Evolutionary conservation across 177 flowering plant genomes (phyloP), one percentile per base, ranked within the genome.

Genomic region (Vitis hybrid): DNA sequence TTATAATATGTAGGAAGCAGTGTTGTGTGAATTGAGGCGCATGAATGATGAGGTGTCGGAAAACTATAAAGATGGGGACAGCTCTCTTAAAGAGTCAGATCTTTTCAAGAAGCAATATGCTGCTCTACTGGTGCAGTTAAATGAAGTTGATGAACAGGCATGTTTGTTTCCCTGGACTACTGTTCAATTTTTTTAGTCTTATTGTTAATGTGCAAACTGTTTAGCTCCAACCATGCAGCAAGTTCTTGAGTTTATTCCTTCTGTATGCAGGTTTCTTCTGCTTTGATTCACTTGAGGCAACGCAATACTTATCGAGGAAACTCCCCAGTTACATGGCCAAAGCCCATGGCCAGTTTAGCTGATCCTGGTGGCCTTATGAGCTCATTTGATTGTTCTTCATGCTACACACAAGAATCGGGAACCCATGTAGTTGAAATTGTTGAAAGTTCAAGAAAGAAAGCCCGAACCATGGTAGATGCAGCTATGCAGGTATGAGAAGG

Each of bases 11-110:
- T 74, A 89, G 93, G 86, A 87, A 72, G 86, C 87, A 17, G 62
- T 89, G 75, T 79, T 89, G 67, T 62, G 75, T 69, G 93, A 89
- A 73, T 78, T 87, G 74, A 83, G 74, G 68, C 85, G 79, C 73
- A 84, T 89, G 85, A 81, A 89, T 71, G 89, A 87, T 67, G 91
- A 87, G 67, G 86, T 83, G 54, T 45, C 69, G 62, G 85, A 75
- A 63, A 88, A 67, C 68, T 76, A 79, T 68, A 87, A 79, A 51
- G 72, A 74, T 72, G 79, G 80, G 56, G 83, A 80, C 58, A 69
- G 54, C 39, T 70, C 82, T 66, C 76, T 84, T 21, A 81, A 80
- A 67, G 85, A 81, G 57, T 74, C 78, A 8, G 89, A 84, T 26
- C 56, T 78, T 56, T 89, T 87, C 66, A 84, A 82, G 56, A 84